These are phyloP conservation scores for Exophiala sp. DNA, from an alignment of 2,329 filamentous ascomycete genomes.

Conservation along the genomic window DNA sequence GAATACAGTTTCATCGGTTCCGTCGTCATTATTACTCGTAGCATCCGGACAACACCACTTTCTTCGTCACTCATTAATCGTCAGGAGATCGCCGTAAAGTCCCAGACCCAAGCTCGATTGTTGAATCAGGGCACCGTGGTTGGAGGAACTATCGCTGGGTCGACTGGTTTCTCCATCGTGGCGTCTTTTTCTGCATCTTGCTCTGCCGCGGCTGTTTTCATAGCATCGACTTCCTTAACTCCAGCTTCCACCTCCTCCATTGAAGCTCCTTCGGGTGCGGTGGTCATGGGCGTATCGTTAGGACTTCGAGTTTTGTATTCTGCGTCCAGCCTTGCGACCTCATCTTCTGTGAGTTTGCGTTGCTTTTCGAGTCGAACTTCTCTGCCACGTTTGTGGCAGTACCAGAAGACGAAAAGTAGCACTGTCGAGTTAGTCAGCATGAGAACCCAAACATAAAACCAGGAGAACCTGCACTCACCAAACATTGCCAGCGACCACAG, in stretches of 20 bases:
- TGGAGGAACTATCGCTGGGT: conserved; percentile 18
- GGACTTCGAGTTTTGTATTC: conserved; percentile 31
- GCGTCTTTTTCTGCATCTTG: conserved; percentile 15
- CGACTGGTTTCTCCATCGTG: conserved; percentile 10
- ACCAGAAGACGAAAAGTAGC: conserved; percentile 92
- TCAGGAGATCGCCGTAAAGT: not conserved
- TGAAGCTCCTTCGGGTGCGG: conserved; percentile 39
- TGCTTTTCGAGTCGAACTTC: conserved; percentile 74
- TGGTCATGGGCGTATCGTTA: conserved; percentile 38
- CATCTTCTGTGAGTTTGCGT: conserved; percentile 45
- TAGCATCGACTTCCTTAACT: conserved; percentile 38
- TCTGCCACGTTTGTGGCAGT: conserved; percentile 90
- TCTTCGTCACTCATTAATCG: not conserved
- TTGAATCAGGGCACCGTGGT: conserved; percentile 11
- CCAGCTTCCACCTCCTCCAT: conserved; percentile 40
- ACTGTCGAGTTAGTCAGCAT: conserved; percentile 48
- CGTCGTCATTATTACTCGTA: not conserved
- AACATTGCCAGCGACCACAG: conserved; percentile 87
- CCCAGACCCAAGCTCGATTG: not conserved
- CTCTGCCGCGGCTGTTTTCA: conserved; percentile 28
- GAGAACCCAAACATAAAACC: not conserved
- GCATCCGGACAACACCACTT: too few relatives aligned
- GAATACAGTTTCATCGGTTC: not conserved
- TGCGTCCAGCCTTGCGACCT: conserved; percentile 40
- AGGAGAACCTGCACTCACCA: conserved; percentile 53